Conservation (phyloP, 805 yeast species). For the Cyberlindnera mississippiensis region DNA sequence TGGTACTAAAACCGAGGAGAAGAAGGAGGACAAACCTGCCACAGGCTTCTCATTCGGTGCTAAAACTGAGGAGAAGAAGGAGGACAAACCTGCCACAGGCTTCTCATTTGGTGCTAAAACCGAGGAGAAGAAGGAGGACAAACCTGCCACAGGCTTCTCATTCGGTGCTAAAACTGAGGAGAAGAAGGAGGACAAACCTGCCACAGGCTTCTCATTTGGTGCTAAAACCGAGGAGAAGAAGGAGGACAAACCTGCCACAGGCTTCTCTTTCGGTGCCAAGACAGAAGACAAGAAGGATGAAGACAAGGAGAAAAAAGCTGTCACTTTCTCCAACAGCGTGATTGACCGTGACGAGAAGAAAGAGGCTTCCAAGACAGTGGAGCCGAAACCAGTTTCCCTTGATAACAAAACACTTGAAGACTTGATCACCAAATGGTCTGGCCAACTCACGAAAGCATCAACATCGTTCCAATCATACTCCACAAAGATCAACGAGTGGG, state of each 20-base stretch:
- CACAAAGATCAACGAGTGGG: conserved; percentile 78
- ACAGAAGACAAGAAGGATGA: conserved; percentile 17
- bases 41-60: conserved; percentile 11
- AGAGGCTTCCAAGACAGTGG: conserved; percentile 49
- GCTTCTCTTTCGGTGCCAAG: conserved; percentile 27
- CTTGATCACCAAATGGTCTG: conserved; percentile 88
- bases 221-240: conserved; percentile 17
- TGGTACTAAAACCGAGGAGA: conserved; percentile 11
- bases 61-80: conserved; percentile 7
- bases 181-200: conserved; percentile 1
- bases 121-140: conserved; percentile 17
- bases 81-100: background rate
- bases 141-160: conserved; percentile 17
- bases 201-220: conserved; percentile 28
- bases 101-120: conserved; percentile 26
- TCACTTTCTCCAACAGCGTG: conserved; percentile 26
- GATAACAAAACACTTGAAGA: conserved; percentile 93
- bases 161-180: conserved; percentile 16
- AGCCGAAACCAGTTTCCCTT: conserved; percentile 68
- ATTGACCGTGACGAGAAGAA: conserved; percentile 28
- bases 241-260: conserved; percentile 17
- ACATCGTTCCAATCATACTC: conserved; percentile 74
- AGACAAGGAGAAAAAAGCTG: conserved; percentile 26
- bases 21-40: conserved; percentile 8
- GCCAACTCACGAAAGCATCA: conserved; percentile 70